These are phyloP conservation scores for Schizophyllum commune DNA, from an alignment of 1,284 basidiomycete genomes.

Conservation along the genomic window DNA sequence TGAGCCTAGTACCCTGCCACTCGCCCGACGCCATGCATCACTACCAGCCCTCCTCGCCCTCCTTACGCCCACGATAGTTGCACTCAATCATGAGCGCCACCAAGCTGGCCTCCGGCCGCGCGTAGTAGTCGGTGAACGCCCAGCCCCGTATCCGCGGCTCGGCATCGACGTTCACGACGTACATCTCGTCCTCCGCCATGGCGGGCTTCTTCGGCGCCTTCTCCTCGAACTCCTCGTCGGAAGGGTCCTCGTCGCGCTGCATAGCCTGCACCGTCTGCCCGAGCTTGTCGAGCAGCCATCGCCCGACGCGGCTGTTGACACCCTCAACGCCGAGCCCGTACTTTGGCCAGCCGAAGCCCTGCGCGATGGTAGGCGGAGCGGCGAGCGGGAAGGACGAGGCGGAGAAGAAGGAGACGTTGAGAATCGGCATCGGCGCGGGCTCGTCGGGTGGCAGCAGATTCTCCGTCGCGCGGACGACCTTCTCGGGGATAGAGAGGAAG, in stretches of 20 bases:
- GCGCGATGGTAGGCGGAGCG: conserved; percentile 64
- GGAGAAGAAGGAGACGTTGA: conserved; percentile 74
- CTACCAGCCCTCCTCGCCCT: conserved; percentile 41
- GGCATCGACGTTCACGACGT: conserved; percentile 1
- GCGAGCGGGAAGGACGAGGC: conserved; percentile 76
- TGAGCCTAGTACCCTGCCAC: neutral
- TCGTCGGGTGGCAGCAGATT: conserved; percentile 39
- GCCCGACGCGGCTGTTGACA: conserved; percentile 65
- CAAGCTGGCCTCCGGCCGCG: conserved; percentile 45
- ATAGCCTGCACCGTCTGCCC: conserved; percentile 11
- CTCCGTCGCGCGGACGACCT: conserved; percentile 48
- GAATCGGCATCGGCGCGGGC: conserved; percentile 32
- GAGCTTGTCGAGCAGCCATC: conserved; percentile 59
- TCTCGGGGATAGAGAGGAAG: conserved; percentile 75
- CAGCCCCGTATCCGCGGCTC: conserved; percentile 53
- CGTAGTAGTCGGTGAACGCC: conserved; percentile 66
- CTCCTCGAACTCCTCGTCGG: conserved; percentile 5
- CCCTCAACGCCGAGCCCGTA: conserved; percentile 73
- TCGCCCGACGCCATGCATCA: neutral
- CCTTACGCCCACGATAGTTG: conserved; percentile 51
- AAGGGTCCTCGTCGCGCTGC: conserved; percentile 3
- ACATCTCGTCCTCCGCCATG: conserved; percentile 14
- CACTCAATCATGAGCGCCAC: conserved; percentile 68
- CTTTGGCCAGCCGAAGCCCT: conserved; percentile 74
- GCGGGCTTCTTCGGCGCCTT: conserved; percentile 2